Percentiles rank a stretch among this genome's conserved stretches.
These are phyloP conservation scores for Wickerhamiella galacta DNA, from an alignment of 805 yeast genomes.

Conservation along the genomic window DNA sequence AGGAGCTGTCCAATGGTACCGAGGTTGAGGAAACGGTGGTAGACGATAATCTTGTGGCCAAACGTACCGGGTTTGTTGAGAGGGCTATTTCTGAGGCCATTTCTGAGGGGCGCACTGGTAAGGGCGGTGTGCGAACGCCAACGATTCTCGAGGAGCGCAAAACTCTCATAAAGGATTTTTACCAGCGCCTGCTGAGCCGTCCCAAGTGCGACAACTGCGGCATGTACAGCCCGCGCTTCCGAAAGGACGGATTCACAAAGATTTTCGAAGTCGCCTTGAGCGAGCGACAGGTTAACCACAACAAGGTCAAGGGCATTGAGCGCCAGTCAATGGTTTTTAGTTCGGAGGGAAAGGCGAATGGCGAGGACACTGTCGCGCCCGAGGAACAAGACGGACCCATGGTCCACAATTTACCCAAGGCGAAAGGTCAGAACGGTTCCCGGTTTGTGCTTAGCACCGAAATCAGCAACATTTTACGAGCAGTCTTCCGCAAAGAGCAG, in stretches of 20 bases:
- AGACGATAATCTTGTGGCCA: conserved; percentile 27
- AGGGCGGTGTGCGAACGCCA: conserved; percentile 61
- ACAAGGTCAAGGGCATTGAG: conserved; percentile 61
- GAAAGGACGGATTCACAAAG: conserved; percentile 90
- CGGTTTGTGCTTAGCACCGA: conserved; percentile 81
- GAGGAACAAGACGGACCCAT: conserved; percentile 25
- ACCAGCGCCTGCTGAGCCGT: conserved; percentile 53
- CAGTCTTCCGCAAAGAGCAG: conserved; percentile 63
- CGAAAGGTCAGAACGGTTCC: conserved; percentile 47
- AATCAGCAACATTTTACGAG: conserved; percentile 58
- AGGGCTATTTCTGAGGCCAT: conserved; percentile 56
- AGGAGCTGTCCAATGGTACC: conserved; percentile 9
- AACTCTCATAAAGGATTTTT: conserved; percentile 48
- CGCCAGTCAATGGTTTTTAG: conserved; percentile 55
- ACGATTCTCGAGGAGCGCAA: conserved; percentile 81
- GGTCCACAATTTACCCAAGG: conserved; percentile 19
- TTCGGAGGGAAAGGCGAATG: conserved; percentile 13
- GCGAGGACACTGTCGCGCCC: conserved; percentile 17
- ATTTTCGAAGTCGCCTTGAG: conserved; percentile 74
- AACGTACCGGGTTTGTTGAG: conserved; percentile 54
- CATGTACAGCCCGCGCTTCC: conserved; percentile 82
- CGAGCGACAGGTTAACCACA: conserved; percentile 61
- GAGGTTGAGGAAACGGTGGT: conserved; percentile 23
- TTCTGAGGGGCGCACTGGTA: conserved; percentile 54
- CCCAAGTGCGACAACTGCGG: conserved; percentile 92